Percentiles rank a stretch among this genome's conserved stretches.
Conservation (phyloP, 768 basidiomycete genomes). For the Russula sp. region DNA sequence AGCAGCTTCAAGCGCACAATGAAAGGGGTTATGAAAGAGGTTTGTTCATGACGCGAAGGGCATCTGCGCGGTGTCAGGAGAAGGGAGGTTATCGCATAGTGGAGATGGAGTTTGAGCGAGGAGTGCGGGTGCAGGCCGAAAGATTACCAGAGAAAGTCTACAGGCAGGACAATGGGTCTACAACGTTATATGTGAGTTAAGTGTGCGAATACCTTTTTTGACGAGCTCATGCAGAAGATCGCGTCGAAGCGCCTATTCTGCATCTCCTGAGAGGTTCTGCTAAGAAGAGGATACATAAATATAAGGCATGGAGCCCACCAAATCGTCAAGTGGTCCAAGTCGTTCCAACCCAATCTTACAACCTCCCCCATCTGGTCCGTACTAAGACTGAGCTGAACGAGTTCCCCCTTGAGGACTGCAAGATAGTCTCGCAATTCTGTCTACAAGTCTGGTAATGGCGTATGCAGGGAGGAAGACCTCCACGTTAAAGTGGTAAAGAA, state of each 20-base stretch:
- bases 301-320: constrained; percentile 40
- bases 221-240: constrained; percentile 71
- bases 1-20: constrained; percentile 31
- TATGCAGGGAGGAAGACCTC: constrained; percentile 82
- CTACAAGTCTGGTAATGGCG: constrained; percentile 81
- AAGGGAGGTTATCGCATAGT: constrained; percentile 12
- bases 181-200: not conserved
- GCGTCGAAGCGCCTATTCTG: constrained; percentile 75
- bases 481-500: constrained; percentile 74
- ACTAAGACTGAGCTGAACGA: constrained; percentile 87
- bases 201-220: constrained; percentile 50
- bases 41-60: constrained; percentile 41
- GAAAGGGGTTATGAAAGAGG: no score
- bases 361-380: constrained; percentile 88
- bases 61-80: constrained; percentile 43
- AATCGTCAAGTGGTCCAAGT: constrained; percentile 59
- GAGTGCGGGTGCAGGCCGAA: constrained; percentile 55
- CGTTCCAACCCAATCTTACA: constrained; percentile 53
- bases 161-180: not conserved
- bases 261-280: constrained; percentile 43
- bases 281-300: not conserved
- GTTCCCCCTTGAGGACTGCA: constrained; percentile 77
- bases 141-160: constrained; percentile 71
- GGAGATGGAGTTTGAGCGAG: constrained; percentile 70
- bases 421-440: constrained; percentile 83